Percentiles rank a stretch among this genome's conserved stretches.
Evolutionary conservation across 2,329 filamentous ascomycete species (phyloP).

Genomic region (Remersonia thermophila): DNA sequence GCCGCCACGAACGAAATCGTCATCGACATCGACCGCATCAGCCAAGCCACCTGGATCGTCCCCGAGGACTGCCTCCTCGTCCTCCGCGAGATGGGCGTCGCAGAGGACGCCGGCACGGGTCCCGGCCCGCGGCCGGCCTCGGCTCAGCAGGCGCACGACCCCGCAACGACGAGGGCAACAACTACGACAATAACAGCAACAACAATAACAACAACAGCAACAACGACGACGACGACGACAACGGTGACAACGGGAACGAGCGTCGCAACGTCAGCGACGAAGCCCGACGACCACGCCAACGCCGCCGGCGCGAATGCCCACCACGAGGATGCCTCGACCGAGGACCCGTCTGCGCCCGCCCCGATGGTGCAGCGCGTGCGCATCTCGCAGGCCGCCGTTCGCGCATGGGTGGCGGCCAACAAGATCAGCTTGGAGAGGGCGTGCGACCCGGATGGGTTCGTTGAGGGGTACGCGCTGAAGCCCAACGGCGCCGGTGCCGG

Average conservation of each 20-base stretch:
- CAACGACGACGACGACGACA: no score
- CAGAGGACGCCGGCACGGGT: conserved; percentile 43
- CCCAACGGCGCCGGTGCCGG: conserved; percentile 32
- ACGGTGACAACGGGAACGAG: no score
- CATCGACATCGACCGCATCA: conserved; percentile 58
- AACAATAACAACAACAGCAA: background rate
- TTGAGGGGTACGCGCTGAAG: conserved; percentile 52
- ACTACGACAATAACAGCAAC: no score
- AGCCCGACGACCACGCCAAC: background rate
- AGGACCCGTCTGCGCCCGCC: no score
- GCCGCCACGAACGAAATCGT: conserved; percentile 24
- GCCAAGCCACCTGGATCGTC: conserved; percentile 68
- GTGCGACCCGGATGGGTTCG: conserved; percentile 64
- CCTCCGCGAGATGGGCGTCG: conserved; percentile 67
- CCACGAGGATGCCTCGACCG: no score
- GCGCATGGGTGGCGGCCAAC: conserved; percentile 54
- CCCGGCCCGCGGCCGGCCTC: conserved; percentile 19
- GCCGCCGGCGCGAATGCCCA: background rate
- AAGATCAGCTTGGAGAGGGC: conserved; percentile 50
- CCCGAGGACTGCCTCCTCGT: conserved; percentile 71
- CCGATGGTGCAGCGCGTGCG: conserved; percentile 32
- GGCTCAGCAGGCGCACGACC: no score
- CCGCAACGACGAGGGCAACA: background rate
- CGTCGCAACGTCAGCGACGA: background rate
- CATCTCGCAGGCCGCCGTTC: conserved; percentile 43